A percentile compares a stretch with the other conserved stretches of the same genome.
Evolutionary conservation across 139 green algal species (phyloP).

Genomic region (Chlamydomonas sphaeroides): DNA sequence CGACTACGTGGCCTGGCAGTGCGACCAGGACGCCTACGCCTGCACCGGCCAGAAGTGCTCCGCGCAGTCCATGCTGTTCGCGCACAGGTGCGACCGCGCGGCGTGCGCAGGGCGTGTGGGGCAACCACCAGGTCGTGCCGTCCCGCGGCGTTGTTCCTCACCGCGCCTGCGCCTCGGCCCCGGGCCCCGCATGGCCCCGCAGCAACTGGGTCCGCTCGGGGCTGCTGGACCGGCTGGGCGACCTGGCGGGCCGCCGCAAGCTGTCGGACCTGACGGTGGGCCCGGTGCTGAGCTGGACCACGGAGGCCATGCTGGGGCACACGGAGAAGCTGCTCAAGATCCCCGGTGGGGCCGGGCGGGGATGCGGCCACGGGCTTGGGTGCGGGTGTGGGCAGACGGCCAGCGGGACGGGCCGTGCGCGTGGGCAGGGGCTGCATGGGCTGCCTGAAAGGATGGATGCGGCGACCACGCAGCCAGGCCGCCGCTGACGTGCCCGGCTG

Average conservation of each 20-base stretch:
- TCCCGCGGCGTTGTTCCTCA: too few relatives aligned
- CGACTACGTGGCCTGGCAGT: constrained; percentile 94
- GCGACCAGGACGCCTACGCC: constrained; percentile 97
- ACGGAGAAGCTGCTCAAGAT: constrained; percentile 80
- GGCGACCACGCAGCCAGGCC: too few relatives aligned
- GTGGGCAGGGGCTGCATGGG: too few relatives aligned
- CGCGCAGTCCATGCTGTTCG: constrained; percentile 96
- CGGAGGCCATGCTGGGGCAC: constrained; percentile 85
- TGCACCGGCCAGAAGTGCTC: constrained; percentile 97
- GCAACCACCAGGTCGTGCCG: too few relatives aligned
- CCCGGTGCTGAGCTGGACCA: constrained; percentile 93
- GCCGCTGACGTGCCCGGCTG: too few relatives aligned
- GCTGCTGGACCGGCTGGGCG: constrained; percentile 77
- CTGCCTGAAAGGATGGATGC: too few relatives aligned
- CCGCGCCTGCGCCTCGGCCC: too few relatives aligned
- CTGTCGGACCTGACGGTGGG: constrained; percentile 91
- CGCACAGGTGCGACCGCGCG: constrained; percentile 69
- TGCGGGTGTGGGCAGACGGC: not conserved
- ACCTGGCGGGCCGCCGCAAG: constrained; percentile 60
- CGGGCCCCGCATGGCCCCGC: too few relatives aligned
- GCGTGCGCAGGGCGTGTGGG: too few relatives aligned
- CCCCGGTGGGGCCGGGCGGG: constrained; percentile 67
- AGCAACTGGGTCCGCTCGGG: constrained; percentile 70
- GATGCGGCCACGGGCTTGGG: too few relatives aligned
- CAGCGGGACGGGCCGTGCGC: not conserved